Evolutionary conservation across 2,329 filamentous ascomycete species (phyloP), one percentile per base, ranked within the genome.

Genomic region (Lizonia empirigonia): DNA sequence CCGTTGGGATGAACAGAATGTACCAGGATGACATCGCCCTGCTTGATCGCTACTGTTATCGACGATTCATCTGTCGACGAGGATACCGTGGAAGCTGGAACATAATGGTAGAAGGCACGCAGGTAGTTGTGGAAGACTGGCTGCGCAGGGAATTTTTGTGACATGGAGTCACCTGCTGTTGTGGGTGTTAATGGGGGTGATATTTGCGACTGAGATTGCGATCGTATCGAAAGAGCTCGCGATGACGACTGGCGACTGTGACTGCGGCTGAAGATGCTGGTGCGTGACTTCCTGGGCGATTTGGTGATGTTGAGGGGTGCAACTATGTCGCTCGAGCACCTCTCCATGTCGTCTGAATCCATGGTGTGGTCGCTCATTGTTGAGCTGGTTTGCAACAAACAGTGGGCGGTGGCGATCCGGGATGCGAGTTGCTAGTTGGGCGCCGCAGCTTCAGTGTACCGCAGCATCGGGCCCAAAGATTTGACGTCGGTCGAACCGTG

Each of bases 1-100:
- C 94, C 94, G 77, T 97, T 99, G 54, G 91, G 94, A 74, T 99
- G 94, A 60, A 97, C 90, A 4, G 94, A 97, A 74, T 99, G 94
- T 18, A 99, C 89, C 50, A 99, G 77, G 45, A 99, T 88, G 39
- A 99, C 85, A 67, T 99, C 94, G 52, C 94, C 94, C 69, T 94
- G 88, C 62, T 90, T 89, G 49, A 99, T 82, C 18, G 91, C 89
- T 9, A 97, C 80, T 9, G 93, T 97, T 47, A 97, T 76, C 18
- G 78, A 76, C 5, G 75, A 74, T 34, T 77, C 76, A 34, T 77
- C 89, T 8, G 91, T 94, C 9, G 89, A 88, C 50, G 92, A 89
- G n/a, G 85, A 85, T 53, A 90, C 84, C 33, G 88, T 83, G 64
- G 87, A 86, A 52, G 82, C 85, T 1, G 93, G 91, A 50, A 92